Conservation (phyloP, 371 early-diverging fungal genomes). For the Smittium mucronatum region DNA sequence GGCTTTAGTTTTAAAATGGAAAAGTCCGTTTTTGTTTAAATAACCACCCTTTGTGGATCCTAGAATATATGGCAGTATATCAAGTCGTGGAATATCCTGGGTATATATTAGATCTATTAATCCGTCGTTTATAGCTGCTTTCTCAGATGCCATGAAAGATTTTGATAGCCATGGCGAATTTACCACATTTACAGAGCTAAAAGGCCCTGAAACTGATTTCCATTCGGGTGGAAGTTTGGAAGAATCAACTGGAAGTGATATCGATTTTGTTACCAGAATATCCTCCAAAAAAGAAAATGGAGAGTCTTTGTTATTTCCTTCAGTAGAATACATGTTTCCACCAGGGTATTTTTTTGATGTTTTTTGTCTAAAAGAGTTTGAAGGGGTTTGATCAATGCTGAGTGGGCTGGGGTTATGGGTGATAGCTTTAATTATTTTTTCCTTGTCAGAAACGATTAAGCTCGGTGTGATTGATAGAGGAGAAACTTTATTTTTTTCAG, state of each 20-base stretch:
- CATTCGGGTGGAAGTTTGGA: constrained; percentile 25
- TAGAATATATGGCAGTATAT: constrained; percentile 25
- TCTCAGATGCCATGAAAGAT: constrained; percentile 35
- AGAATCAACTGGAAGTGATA: constrained; percentile 1
- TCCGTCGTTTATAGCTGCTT: constrained; percentile 35
- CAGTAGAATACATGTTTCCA: neutral
- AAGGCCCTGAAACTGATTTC: constrained; percentile 34
- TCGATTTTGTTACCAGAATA: neutral
- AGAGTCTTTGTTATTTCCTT: neutral
- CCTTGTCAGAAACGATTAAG: neutral
- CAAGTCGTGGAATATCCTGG: constrained; percentile 19
- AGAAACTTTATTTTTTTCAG: neutral
- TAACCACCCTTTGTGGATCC: constrained; percentile 21
- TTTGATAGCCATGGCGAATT: constrained; percentile 43
- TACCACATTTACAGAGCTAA: constrained; percentile 39
- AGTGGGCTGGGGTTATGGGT: neutral
- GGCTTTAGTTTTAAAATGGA: constrained; percentile 27
- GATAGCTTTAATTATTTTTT: neutral
- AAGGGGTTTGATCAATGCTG: neutral
- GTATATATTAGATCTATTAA: constrained; percentile 34
- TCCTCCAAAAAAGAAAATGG: neutral
- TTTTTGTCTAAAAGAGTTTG: neutral
- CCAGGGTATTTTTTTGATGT: neutral
- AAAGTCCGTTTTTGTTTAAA: constrained; percentile 31
- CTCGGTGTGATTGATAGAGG: neutral